Base-by-base conservation (phyloP, 1,139 yeast genomes). In the Geotrichum reessii region DNA sequence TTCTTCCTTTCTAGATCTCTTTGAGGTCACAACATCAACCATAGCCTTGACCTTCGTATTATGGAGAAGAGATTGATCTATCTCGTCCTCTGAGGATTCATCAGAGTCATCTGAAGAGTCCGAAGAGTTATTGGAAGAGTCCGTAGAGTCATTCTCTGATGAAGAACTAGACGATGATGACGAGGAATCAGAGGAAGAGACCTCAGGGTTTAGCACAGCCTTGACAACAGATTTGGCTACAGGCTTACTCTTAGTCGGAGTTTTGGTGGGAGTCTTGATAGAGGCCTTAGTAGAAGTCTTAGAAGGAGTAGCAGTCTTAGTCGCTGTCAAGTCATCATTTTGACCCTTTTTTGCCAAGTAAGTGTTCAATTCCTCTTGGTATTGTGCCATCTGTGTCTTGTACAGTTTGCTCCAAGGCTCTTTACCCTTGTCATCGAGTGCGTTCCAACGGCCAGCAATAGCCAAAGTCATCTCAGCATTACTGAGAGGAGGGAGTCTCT, bases 401-500 rank as follows among this genome's bases (percentile, higher is more conserved):
- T 90, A 89, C 62, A 85, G 82, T 65, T 81, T 82, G 71, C 85
- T 87, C 93, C 95, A 91, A 65, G 81, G 81, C 61, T 79, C 81
- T 73, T 86, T 87, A 69, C 87, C 93, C 37, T 76, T 80, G 21
- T 81, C 86, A 58, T 84, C 70, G 69, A 90, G 76, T 53, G 78
- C 80, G 67, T 83, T 82, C 97, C 97, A 91, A 71, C 84, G 82
- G 66, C 81, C 84, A 58, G 93, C 84, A 65, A 90, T 85, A 66
- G 85, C 85, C 66, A 83, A 85, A 52, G 95, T 87, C 75, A 89
- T 81, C 66, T 88, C 96, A 49, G 83, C 81, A 56, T 92, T 87
- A 25, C 85, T 78, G 64, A 86, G 77, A 7, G 90, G 81, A 19
- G 86, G 80, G 63, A 81, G 77, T 40, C 86, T 85, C 60, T 78